A percentile compares a stretch with the other conserved stretches of the same genome.
Evolutionary conservation across 2,329 filamentous ascomycete species (phyloP).

Genomic region (Pseudogymnoascus destructans): DNA sequence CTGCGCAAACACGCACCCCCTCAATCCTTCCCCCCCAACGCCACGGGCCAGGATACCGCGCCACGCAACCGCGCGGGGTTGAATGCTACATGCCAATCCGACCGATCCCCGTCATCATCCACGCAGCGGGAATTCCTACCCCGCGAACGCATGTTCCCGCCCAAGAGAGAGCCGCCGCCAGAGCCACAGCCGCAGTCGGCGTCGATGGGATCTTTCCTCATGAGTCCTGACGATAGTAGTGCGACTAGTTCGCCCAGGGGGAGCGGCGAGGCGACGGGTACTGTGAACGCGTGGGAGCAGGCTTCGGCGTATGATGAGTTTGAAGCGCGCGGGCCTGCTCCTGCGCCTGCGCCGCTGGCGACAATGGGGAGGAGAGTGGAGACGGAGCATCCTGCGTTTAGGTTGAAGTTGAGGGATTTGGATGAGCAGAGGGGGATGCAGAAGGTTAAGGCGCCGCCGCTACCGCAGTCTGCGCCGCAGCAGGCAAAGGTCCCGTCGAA

Average conservation of each 20-base stretch:
- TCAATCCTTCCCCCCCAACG: constrained; percentile 15
- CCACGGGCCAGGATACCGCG: not conserved
- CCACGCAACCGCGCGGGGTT: constrained; percentile 33
- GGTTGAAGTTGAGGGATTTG: not conserved
- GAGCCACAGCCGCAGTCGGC: not conserved
- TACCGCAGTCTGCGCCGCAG: not conserved
- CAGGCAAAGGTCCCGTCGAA: not conserved
- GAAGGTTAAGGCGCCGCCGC: not conserved
- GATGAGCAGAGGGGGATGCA: not conserved
- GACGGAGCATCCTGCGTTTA: not conserved
- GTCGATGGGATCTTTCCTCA: not conserved
- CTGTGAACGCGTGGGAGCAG: constrained; percentile 20
- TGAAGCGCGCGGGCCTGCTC: not conserved
- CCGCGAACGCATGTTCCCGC: constrained; percentile 14
- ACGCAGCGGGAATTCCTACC: constrained; percentile 28
- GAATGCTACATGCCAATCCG: constrained; percentile 29
- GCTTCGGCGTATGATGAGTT: not conserved
- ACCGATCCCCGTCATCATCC: constrained; percentile 37
- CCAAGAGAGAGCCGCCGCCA: not conserved
- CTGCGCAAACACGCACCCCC: constrained; percentile 22
- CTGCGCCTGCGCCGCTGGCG: not conserved
- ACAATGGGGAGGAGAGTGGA: not conserved
- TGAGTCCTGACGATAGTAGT: not conserved
- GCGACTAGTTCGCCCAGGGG: not conserved
- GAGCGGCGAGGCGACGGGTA: not conserved